phyloP scores from a whole-genome alignment of 371 early-diverging fungal genomes.

The Umbelopsis sp. region DNA sequence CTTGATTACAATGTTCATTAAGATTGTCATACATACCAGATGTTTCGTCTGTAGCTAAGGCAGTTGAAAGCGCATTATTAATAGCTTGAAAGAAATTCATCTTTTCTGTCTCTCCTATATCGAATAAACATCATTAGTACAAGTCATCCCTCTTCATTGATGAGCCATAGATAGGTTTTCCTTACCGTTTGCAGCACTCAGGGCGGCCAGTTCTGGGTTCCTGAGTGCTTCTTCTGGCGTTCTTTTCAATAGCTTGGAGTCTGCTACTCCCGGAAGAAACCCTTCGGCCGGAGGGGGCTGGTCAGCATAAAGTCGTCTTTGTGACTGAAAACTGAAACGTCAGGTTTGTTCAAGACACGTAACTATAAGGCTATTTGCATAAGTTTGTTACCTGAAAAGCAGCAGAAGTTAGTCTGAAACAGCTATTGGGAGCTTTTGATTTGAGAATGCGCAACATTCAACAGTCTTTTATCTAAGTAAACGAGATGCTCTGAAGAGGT shows the following conservation, averaged over 20 bases:
- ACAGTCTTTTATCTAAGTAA: background rate
- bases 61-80: constrained; percentile 92
- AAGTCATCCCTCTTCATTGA: background rate
- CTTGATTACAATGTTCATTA: background rate
- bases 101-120: constrained; percentile 75
- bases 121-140: background rate
- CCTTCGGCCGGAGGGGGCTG: constrained; percentile 80
- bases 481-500: background rate
- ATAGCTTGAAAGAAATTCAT: constrained; percentile 95
- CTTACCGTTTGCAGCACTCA: constrained; percentile 62
- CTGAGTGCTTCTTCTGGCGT: constrained; percentile 75
- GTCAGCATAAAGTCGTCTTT: constrained; percentile 1
- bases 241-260: constrained; percentile 71
- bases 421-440: background rate
- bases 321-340: background rate
- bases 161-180: background rate
- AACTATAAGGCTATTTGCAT: background rate
- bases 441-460: constrained; percentile 14
- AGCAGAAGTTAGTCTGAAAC: constrained; percentile 1
- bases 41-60: constrained; percentile 87
- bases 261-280: constrained; percentile 78
- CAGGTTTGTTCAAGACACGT: background rate
- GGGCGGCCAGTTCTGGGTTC: constrained; percentile 72
- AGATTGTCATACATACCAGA: constrained; percentile 56
- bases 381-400: background rate